Evolutionary conservation across 768 basidiomycete species (phyloP).

Genomic region (Lanmaoa pseudosensibilis): DNA sequence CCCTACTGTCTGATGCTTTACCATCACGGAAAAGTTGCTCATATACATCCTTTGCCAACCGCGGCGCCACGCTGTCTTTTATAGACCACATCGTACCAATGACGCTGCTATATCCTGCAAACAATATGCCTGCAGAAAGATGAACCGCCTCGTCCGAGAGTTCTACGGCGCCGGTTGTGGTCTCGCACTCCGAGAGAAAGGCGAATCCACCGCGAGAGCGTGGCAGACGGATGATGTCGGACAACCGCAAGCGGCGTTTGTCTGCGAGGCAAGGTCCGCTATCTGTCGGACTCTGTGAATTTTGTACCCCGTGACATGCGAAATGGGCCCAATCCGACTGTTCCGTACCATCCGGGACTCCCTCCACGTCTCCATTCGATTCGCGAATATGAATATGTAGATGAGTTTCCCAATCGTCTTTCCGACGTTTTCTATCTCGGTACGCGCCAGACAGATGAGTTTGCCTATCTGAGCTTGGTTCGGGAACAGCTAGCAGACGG

Average conservation of each 20-base stretch:
- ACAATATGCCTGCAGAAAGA: constrained; percentile 41
- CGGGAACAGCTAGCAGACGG: too few species aligned
- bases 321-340: constrained; percentile 24
- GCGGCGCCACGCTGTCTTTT: too few species aligned
- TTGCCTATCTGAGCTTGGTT: constrained; percentile 10
- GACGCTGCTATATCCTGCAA: constrained; percentile 31
- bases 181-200: constrained; percentile 48
- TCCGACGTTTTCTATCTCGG: constrained; percentile 28
- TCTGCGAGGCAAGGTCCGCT: constrained; percentile 19
- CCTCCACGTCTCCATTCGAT: neutral
- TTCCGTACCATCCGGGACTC: neutral
- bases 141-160: constrained; percentile 38
- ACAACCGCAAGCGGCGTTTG: neutral
- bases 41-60: constrained; percentile 36
- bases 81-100: constrained; percentile 48
- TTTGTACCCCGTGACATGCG: constrained; percentile 32
- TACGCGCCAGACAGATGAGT: constrained; percentile 3
- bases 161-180: constrained; percentile 35
- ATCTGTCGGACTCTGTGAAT: constrained; percentile 15
- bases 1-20: neutral
- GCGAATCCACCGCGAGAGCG: constrained; percentile 31
- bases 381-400: neutral
- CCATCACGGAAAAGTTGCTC: neutral
- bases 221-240: too few species aligned
- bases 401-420: too few species aligned